Evolutionary conservation across 2,329 filamentous ascomycete genomes (phyloP).

Genomic region (Trichoderma harzianum): DNA sequence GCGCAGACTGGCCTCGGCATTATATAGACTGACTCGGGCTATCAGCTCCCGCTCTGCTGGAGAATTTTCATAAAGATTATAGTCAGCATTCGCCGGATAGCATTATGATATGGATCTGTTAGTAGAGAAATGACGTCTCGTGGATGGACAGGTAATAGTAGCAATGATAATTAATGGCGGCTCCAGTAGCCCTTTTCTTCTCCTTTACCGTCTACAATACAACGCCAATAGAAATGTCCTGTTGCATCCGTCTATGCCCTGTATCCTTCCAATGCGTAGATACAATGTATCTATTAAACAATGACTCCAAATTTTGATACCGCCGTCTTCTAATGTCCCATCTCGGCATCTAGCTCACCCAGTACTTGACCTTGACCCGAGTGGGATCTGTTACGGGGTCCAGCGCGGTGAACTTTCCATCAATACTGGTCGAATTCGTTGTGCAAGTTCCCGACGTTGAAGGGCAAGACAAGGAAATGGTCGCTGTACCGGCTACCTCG

Average conservation of each 20-base stretch:
- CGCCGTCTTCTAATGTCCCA: background rate
- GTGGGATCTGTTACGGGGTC: constrained; percentile 26
- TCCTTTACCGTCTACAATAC: background rate
- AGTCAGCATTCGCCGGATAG: background rate
- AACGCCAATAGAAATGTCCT: background rate
- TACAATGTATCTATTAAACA: background rate
- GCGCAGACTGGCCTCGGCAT: background rate
- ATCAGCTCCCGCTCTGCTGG: background rate
- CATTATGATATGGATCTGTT: background rate
- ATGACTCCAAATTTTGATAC: background rate
- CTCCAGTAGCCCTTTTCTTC: background rate
- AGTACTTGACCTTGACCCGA: constrained; percentile 6
- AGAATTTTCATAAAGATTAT: background rate
- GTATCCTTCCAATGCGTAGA: background rate
- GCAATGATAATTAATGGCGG: background rate
- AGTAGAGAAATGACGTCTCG: background rate
- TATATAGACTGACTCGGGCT: background rate
- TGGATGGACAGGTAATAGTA: background rate
- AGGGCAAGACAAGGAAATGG: constrained; percentile 3
- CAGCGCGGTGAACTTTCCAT: constrained; percentile 30
- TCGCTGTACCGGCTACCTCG: constrained; percentile 6
- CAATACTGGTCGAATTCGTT: constrained; percentile 32
- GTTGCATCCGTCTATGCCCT: background rate
- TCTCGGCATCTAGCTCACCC: constrained; percentile 2
- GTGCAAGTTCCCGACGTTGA: constrained; percentile 23